Evolutionary conservation across 2,329 filamentous ascomycete species (phyloP).

Genomic region (Lecanoromycetidae sp.): DNA sequence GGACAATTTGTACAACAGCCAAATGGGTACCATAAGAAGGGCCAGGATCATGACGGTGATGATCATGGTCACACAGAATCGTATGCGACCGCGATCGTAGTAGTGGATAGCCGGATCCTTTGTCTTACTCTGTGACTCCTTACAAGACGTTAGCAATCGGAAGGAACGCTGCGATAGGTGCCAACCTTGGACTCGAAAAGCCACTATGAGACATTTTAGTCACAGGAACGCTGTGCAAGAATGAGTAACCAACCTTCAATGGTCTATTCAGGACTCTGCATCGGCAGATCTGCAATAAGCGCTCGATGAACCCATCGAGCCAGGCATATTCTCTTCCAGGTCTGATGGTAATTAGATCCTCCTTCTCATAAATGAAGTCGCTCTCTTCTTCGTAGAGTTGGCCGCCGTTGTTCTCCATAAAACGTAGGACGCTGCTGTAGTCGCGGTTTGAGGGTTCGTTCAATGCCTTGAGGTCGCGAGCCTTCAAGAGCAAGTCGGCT

Average conservation of each 20-base stretch:
- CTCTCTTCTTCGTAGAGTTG: constrained; percentile 20
- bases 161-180: not conserved
- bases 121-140: constrained; percentile 16
- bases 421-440: constrained; percentile 25
- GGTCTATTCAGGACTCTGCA: constrained; percentile 13
- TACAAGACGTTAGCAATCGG: not conserved
- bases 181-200: constrained; percentile 13
- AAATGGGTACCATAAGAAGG: constrained; percentile 20
- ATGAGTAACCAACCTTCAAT: not conserved
- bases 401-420: constrained; percentile 21
- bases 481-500: constrained; percentile 18
- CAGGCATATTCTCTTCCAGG: constrained; percentile 30
- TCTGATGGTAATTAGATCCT: constrained; percentile 31
- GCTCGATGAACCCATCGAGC: constrained; percentile 29
- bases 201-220: constrained; percentile 6
- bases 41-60: constrained; percentile 17
- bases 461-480: constrained; percentile 21
- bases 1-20: constrained; percentile 15
- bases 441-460: constrained; percentile 25
- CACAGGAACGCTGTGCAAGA: too few relatives aligned
- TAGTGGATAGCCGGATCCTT: constrained; percentile 13
- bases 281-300: constrained; percentile 14
- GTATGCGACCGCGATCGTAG: constrained; percentile 15
- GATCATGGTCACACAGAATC: constrained; percentile 12
- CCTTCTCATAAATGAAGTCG: constrained; percentile 27